Evolutionary conservation across 176 grass and related monocot genomes (phyloP), one percentile per base, ranked within the genome.

Genomic region (Bolboschoenus planiculmis): DNA sequence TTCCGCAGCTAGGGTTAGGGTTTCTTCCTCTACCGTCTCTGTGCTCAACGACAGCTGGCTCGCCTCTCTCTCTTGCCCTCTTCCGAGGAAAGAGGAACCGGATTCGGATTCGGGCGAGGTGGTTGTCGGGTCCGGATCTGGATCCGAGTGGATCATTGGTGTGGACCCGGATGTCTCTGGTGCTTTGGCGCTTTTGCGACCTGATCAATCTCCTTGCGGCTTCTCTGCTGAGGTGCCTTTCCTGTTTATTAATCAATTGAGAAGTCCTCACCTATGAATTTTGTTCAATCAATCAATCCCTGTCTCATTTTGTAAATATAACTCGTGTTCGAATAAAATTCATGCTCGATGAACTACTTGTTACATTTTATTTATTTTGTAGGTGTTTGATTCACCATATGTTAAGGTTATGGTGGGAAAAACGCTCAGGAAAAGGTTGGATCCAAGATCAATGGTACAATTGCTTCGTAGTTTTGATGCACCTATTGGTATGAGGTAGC

Each of bases 381-480:
- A 98, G 96, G 96, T 95, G 57, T 95, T 93, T 76, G 92, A 98
- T 74, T 91, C 90, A 23, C 96, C 96, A 0, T 78, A 71, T 75
- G 77, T 98, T 85, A 84, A 87, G 83, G 87, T 95, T 77, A 84
- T 91, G 82, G 96, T 98, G 7, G 91, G 90, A 8, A 90, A 95
- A 59, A 65, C 29, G 29, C 81, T 87, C 68, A 85, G 96, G 67
- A 98, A 93, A 81, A 89, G 92, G 56, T 85, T 98, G 64, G 96
- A 98, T 89, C 87, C 92, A 36, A 98, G 91, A 42, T 95, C 95
- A 56, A 91, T 98, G 56, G 89, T 95, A 24, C 82, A 93, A 56
- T 86, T 98, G 86, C 92, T 98, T 70, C 90, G 78, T 23, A 80
- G 85, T 81, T 85, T 95, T 43, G 83, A 89, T 37, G 96, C 90